phyloP scores from a whole-genome alignment of 2,329 filamentous ascomycete species.

The Fusarium praegraminearum region DNA sequence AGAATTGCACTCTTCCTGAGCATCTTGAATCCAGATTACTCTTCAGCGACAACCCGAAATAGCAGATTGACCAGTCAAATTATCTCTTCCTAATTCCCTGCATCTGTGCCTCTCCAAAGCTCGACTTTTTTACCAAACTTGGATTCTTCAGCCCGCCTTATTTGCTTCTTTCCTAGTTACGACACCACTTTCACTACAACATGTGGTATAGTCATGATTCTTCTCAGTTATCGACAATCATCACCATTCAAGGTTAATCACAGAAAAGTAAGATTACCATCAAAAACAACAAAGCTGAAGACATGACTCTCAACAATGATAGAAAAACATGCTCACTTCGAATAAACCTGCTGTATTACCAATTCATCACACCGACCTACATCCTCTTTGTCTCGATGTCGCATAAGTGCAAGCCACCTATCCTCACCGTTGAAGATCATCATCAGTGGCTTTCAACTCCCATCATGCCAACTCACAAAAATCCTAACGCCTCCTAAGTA shows the following conservation, averaged over 20 bases:
- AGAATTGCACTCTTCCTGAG: not conserved
- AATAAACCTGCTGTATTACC: not conserved
- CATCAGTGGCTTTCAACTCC: not conserved
- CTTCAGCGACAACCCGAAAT: not conserved
- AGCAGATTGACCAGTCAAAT: rapidly evolving
- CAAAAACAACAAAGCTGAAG: not conserved
- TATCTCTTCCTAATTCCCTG: too few species aligned
- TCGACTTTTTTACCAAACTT: not conserved
- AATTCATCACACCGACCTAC: not conserved
- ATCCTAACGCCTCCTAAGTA: not conserved
- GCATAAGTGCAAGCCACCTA: not conserved
- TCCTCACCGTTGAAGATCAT: not conserved
- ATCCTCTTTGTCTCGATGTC: not conserved
- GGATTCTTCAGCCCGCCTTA: not conserved
- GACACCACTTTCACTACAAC: not conserved
- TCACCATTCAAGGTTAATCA: not conserved
- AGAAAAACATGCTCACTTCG: not conserved
- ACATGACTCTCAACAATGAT: rapidly evolving
- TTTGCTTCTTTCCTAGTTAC: not conserved
- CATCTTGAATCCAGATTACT: rapidly evolving
- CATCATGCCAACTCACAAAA: not conserved
- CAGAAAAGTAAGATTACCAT: not conserved
- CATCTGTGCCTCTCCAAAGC: not conserved
- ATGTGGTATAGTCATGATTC: not conserved
- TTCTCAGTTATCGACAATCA: not conserved